phyloP scores from a whole-genome alignment of 1,139 yeast genomes.

The Kodamaea alishanica region DNA sequence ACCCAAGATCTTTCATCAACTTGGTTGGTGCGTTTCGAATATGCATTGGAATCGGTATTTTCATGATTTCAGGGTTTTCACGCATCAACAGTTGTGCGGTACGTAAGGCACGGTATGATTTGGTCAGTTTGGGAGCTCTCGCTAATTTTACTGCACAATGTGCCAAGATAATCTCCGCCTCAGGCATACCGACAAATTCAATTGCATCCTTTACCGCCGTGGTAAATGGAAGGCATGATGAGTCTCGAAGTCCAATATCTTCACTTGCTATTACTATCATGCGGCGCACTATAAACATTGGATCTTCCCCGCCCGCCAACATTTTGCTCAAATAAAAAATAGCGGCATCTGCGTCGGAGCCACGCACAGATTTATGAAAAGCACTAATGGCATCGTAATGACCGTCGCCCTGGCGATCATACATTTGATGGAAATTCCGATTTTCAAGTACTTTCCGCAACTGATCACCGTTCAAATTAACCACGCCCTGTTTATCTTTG shows the following conservation, averaged over 20 bases:
- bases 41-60: constrained; percentile 71
- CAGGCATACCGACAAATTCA: constrained; percentile 95
- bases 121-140: constrained; percentile 78
- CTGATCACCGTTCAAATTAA: constrained; percentile 30
- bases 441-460: constrained; percentile 39
- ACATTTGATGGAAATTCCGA: constrained; percentile 53
- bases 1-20: constrained; percentile 85
- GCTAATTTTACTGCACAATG: constrained; percentile 92
- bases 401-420: constrained; percentile 84
- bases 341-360: constrained; percentile 86
- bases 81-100: constrained; percentile 56
- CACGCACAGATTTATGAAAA: constrained; percentile 86
- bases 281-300: constrained; percentile 83
- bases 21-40: constrained; percentile 90
- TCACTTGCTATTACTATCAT: constrained; percentile 93
- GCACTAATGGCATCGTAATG: constrained; percentile 96
- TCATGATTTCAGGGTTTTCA: constrained; percentile 60
- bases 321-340: constrained; percentile 80
- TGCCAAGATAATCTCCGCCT: constrained; percentile 83
- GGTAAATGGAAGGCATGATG: constrained; percentile 81
- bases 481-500: constrained; percentile 23
- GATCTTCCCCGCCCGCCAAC: constrained; percentile 93
- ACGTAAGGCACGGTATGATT: constrained; percentile 75
- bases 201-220: constrained; percentile 82
- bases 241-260: constrained; percentile 82